These are phyloP conservation scores for Penicillium sp. DNA, from an alignment of 2,329 filamentous ascomycete species.

Conservation along the genomic window DNA sequence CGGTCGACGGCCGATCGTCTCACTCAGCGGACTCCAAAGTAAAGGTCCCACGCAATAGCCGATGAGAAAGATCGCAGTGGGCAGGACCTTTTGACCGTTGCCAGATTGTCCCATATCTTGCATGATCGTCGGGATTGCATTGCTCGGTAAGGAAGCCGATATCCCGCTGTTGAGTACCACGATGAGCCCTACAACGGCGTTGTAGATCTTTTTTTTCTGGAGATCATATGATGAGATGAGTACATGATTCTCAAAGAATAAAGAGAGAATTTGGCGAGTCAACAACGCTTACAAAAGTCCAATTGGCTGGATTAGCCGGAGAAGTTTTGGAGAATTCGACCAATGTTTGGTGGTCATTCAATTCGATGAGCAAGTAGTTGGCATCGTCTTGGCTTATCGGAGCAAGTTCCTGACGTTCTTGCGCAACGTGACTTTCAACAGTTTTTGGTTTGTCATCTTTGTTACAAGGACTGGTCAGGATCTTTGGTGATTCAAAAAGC, in stretches of 20 bases:
- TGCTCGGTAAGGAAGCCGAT: constrained; percentile 35
- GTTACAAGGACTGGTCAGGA: background rate
- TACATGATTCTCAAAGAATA: background rate
- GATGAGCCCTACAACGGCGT: constrained; percentile 20
- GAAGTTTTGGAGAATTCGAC: constrained; percentile 25
- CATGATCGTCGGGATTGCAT: constrained; percentile 33
- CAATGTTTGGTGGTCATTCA: constrained; percentile 18
- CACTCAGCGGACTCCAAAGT: constrained; percentile 40
- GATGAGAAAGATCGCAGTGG: constrained; percentile 34
- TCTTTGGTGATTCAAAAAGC: no score
- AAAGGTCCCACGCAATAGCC: constrained; percentile 39
- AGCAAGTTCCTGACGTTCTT: background rate
- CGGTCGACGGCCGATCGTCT: constrained; percentile 35
- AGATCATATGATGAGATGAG: background rate
- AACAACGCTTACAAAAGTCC: constrained; percentile 21
- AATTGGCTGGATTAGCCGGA: constrained; percentile 22
- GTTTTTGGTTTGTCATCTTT: no score
- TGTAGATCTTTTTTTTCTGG: constrained; percentile 26
- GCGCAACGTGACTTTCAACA: background rate
- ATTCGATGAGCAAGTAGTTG: constrained; percentile 17
- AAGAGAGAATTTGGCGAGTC: background rate
- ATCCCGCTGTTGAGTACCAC: constrained; percentile 36
- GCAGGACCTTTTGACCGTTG: constrained; percentile 27
- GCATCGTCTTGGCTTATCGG: constrained; percentile 1
- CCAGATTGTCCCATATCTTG: constrained; percentile 26